phyloP scores from a whole-genome alignment of 306 rosid species.

The Castanopsis chinensis region DNA sequence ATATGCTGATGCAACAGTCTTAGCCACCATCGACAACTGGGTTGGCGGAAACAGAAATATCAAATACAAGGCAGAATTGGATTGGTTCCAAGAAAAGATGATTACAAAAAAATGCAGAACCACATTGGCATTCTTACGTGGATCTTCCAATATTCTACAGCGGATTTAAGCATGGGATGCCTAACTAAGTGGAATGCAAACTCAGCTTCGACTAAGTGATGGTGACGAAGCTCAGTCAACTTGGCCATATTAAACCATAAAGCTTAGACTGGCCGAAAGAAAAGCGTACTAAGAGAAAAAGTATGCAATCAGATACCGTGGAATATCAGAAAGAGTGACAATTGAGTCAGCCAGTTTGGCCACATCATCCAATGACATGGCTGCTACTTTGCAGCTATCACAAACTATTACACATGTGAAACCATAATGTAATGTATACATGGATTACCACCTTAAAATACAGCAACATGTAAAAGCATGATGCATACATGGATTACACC shows the following conservation, averaged over 20 bases:
- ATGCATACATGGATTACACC: too few species aligned
- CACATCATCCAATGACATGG: conserved; percentile 46
- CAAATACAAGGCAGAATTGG: conserved; percentile 1
- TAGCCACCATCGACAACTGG: conserved; percentile 27
- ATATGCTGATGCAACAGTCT: conserved; percentile 25
- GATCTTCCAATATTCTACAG: conserved; percentile 40
- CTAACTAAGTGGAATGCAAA: conserved; percentile 69
- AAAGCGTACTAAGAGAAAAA: conserved; percentile 15
- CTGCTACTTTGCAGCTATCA: conserved; percentile 17
- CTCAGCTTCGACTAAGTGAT: conserved; percentile 69
- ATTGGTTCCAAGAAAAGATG: not conserved
- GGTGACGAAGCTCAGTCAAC: conserved; percentile 52
- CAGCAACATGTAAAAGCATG: not conserved
- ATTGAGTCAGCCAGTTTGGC: conserved; percentile 46
- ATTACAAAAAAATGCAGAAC: not conserved
- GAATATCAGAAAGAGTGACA: conserved; percentile 41
- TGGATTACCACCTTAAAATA: conserved; percentile 17
- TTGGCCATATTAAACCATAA: conserved; percentile 47
- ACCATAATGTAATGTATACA: conserved; percentile 4
- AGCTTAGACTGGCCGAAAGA: conserved; percentile 26
- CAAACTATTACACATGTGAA: conserved; percentile 20
- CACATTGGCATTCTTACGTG: conserved; percentile 24
- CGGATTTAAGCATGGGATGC: conserved; percentile 50
- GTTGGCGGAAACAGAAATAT: conserved; percentile 16
- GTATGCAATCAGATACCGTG: conserved; percentile 27